Base-by-base conservation (phyloP, 192 early-diverging fungal genomes). In the Dispira simplex region DNA sequence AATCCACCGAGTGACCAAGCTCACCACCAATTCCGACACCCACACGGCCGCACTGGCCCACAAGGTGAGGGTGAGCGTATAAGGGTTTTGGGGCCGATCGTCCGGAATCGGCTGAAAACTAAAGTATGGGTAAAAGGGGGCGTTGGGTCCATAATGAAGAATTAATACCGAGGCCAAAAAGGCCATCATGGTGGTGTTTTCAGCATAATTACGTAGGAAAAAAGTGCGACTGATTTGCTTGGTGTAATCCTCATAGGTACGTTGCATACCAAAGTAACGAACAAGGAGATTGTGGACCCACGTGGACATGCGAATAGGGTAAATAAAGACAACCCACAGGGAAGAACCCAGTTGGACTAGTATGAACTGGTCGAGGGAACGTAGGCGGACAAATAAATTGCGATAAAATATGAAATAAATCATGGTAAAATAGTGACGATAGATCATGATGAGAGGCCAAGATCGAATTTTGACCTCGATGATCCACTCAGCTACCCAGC, bases 401-500 rank as follows among this genome's bases (percentile, higher is more conserved):
- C 87, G 78, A 70, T 89, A 87, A 66, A 89, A 89, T 62, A 89
- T 85, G 64, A 87, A 89, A 66, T 89, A 89, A 23, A 85, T 83
- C 79, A 86, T 85, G 67, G 84, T 87, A 58, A 85, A 89, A 64
- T 89, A 89, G 57, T 87, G 72, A 62, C 83, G 82, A 68, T 85
- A 89, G 39, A 82, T 77, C 55, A 79, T 84, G 52, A 81, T 76
- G 44, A 89, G 63, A 1, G 85, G 85, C 69, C 86, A 83, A 2
- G 82, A 86, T 11, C 79, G 75, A 20, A 89, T 77, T 27, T 79
- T 76, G 1, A 75, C 70, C 13, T 75, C 76, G 44, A 85, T 76
- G 28, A 89, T 85, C 66, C 83, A 89, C 46, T 81, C 77, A 20
- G 87, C 85, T 28, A 78, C 64, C 8, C 72, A 71, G 49, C 83